Conservation (phyloP, 305 asterid genomes). For the Ajuga reptans region DNA sequence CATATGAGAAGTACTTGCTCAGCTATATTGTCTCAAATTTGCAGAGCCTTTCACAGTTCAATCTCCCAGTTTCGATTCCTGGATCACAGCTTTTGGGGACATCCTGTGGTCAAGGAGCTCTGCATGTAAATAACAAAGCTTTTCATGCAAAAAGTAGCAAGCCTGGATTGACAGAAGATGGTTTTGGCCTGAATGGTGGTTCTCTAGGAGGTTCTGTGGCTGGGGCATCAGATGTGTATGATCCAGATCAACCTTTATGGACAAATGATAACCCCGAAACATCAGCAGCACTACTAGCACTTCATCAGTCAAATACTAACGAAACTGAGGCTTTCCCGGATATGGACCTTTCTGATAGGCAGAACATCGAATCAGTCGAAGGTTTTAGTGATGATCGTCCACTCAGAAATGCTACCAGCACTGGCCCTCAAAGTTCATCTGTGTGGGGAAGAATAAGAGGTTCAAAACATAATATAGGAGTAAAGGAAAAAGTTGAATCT, state of each 20-base stretch:
- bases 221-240: constrained; percentile 75
- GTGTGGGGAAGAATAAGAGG: constrained; percentile 63
- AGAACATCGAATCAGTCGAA: constrained; percentile 38
- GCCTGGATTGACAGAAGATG: constrained; percentile 43
- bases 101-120: constrained; percentile 62
- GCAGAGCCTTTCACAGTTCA: constrained; percentile 98
- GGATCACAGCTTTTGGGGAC: constrained; percentile 66
- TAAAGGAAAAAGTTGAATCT: constrained; percentile 35
- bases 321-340: constrained; percentile 39
- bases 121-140: constrained; percentile 47
- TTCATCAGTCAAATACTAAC: constrained; percentile 46
- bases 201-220: constrained; percentile 41
- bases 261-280: constrained; percentile 55
- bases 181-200: constrained; percentile 47
- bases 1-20: constrained; percentile 7
- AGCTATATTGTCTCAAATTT: constrained; percentile 25
- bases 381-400: constrained; percentile 41
- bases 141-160: constrained; percentile 45
- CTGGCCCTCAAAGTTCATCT: constrained; percentile 55
- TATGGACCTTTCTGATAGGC: constrained; percentile 35
- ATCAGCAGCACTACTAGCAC: constrained; percentile 45
- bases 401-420: constrained; percentile 33
- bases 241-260: constrained; percentile 99
- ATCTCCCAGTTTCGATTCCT: constrained; percentile 87
- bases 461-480: constrained; percentile 44